A percentile compares a stretch with the other conserved stretches of the same genome.
Conservation (phyloP, 2,329 filamentous ascomycete genomes). For the Fusarium cyanostomum region DNA sequence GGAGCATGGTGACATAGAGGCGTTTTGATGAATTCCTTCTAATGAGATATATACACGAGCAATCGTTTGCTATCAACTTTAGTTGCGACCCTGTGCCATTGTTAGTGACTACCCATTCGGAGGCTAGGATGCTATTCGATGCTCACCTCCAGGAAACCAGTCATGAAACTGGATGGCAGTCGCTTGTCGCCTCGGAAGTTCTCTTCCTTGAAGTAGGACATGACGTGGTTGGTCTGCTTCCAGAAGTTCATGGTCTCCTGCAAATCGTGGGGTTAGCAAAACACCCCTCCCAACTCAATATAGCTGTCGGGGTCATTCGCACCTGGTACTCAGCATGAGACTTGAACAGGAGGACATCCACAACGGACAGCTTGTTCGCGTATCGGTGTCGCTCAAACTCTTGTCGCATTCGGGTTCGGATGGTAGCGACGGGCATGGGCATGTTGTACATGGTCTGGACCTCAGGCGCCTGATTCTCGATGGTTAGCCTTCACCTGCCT, state of each 20-base stretch:
- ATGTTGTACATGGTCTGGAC: conserved; percentile 98
- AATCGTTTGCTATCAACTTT: conserved; percentile 45
- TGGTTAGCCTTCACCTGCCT: conserved; percentile 25
- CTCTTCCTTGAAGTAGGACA: conserved; percentile 96
- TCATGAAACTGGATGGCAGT: conserved; percentile 90
- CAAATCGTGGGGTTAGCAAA: conserved; percentile 25
- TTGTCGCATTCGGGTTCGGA: conserved; percentile 93
- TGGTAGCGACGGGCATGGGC: conserved; percentile 83
- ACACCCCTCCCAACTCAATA: conserved; percentile 61
- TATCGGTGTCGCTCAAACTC: conserved; percentile 97
- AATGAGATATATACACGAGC: conserved; percentile 50
- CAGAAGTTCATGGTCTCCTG: conserved; percentile 99
- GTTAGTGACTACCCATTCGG: conserved; percentile 27
- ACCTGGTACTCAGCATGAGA: conserved; percentile 96
- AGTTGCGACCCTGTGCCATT: conserved; percentile 63
- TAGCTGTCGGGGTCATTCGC: conserved; percentile 49
- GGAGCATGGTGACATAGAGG: conserved; percentile 43
- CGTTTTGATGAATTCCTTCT: conserved; percentile 47
- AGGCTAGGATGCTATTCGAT: neutral
- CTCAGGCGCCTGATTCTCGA: conserved; percentile 78
- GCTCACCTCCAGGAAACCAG: conserved; percentile 91
- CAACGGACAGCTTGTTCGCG: conserved; percentile 85
- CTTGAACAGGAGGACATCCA: conserved; percentile 90
- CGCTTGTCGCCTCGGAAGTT: conserved; percentile 77
- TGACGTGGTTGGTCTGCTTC: conserved; percentile 95